Conservation (phyloP, 2,329 filamentous ascomycete genomes). For the Exophiala dermatitidis region DNA sequence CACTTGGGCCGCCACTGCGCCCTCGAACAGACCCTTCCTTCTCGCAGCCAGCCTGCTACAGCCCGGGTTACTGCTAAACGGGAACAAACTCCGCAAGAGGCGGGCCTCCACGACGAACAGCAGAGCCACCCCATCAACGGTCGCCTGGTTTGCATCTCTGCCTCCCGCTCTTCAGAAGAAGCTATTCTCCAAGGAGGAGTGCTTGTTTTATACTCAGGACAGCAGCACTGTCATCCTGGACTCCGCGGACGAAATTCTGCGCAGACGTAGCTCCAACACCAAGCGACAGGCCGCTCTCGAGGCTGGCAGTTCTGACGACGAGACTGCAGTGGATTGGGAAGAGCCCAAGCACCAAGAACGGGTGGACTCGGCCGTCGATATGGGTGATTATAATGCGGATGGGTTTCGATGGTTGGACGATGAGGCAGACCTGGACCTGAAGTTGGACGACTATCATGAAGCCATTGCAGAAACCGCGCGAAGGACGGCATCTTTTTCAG, state of each 20-base stretch:
- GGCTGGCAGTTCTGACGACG: constrained; percentile 23
- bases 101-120: constrained; percentile 12
- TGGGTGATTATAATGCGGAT: constrained; percentile 55
- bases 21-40: constrained; percentile 6
- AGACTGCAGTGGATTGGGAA: constrained; percentile 20
- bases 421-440: constrained; percentile 63
- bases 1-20: constrained; percentile 5
- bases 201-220: constrained; percentile 51
- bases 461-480: constrained; percentile 50
- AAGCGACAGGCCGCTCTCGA: constrained; percentile 25
- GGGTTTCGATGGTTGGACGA: constrained; percentile 69
- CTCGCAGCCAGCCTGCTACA: constrained; percentile 8
- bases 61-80: constrained; percentile 6
- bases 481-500: constrained; percentile 27
- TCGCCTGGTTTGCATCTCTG: constrained; percentile 61
- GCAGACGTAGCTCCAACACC: constrained; percentile 29
- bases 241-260: constrained; percentile 53
- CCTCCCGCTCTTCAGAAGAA: constrained; percentile 66
- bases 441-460: constrained; percentile 63
- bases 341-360: constrained; percentile 24
- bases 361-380: constrained; percentile 32
- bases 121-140: constrained; percentile 26
- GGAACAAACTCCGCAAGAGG: constrained; percentile 12
- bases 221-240: constrained; percentile 50
- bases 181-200: constrained; percentile 66